Evolutionary conservation across 495 filamentous ascomycete genomes (phyloP).

Genomic region (Saxophila tyrrhenica): DNA sequence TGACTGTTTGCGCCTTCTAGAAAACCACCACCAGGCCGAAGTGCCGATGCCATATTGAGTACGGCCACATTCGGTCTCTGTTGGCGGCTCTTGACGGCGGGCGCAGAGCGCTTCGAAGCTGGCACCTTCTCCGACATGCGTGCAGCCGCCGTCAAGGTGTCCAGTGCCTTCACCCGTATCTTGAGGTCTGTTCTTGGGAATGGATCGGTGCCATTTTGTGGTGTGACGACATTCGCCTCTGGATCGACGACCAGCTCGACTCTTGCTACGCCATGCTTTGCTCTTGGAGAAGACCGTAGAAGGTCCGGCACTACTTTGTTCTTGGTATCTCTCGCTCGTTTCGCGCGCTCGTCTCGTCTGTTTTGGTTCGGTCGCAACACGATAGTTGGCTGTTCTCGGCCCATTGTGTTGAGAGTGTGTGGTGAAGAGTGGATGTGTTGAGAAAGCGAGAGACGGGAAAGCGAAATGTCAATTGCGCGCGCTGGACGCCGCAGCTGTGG

Average conservation of each 20-base stretch:
- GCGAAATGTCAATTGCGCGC: background rate
- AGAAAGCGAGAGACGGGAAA: background rate
- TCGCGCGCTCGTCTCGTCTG: conserved; percentile 33
- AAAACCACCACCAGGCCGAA: conserved; percentile 22
- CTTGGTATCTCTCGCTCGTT: conserved; percentile 39
- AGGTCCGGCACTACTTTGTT: conserved; percentile 42
- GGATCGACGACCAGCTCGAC: conserved; percentile 39
- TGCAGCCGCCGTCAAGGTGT: conserved; percentile 37
- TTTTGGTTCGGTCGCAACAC: conserved; percentile 8
- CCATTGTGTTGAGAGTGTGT: conserved; percentile 2
- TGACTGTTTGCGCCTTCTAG: conserved; percentile 27
- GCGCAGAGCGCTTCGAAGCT: conserved; percentile 1
- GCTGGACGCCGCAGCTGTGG: background rate
- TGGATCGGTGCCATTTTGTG: background rate
- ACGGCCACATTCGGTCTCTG: conserved; percentile 22
- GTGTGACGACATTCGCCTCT: background rate
- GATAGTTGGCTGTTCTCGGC: conserved; percentile 1
- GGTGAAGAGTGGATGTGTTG: background rate
- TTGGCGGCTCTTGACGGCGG: conserved; percentile 1
- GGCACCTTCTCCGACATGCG: conserved; percentile 24
- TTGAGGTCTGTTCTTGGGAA: conserved; percentile 9
- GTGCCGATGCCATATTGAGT: conserved; percentile 29
- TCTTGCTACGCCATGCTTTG: conserved; percentile 36
- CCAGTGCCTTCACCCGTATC: conserved; percentile 34
- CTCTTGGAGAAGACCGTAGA: conserved; percentile 36